Percentiles rank a stretch among this genome's conserved stretches.
Conservation (phyloP, 2,329 filamentous ascomycete species). For the Phialophora macrospora region DNA sequence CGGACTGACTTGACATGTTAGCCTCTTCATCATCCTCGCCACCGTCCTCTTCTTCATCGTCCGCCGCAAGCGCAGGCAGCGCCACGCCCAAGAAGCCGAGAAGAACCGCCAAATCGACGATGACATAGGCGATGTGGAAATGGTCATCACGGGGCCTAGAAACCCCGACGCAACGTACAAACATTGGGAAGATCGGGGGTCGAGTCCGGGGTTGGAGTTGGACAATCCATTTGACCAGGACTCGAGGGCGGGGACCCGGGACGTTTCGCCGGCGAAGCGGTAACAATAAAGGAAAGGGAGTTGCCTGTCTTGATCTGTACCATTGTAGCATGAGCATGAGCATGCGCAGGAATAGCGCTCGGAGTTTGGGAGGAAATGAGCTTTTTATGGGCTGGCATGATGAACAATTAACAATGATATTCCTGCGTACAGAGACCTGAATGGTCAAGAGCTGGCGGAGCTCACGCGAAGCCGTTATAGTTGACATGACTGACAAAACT, state of each 20-base stretch:
- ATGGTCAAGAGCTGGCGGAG: not conserved
- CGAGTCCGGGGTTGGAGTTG: not conserved
- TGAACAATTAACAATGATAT: not conserved
- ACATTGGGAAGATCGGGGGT: constrained; percentile 8
- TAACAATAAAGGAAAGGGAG: not conserved
- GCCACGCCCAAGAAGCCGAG: constrained; percentile 24
- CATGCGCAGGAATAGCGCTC: not conserved
- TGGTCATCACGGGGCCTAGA: constrained; percentile 11
- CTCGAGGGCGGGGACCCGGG: not conserved
- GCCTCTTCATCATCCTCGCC: constrained; percentile 22
- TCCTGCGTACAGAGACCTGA: not conserved
- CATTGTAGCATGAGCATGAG: not conserved
- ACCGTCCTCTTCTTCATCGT: constrained; percentile 22
- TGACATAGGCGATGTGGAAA: constrained; percentile 17
- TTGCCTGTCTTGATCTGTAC: not conserved
- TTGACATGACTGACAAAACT: not conserved
- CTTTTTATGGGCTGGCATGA: not conserved
- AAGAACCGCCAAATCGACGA: constrained; percentile 31
- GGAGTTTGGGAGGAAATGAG: not conserved
- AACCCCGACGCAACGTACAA: constrained; percentile 19
- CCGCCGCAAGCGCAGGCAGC: constrained; percentile 17
- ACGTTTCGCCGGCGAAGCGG: constrained; percentile 5
- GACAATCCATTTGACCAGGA: constrained; percentile 17
- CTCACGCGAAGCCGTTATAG: not conserved
- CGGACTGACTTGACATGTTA: not conserved